Percentiles rank a stretch among this genome's conserved stretches.
Conservation (phyloP, 192 early-diverging fungal genomes). For the Backusella morwellensis region DNA sequence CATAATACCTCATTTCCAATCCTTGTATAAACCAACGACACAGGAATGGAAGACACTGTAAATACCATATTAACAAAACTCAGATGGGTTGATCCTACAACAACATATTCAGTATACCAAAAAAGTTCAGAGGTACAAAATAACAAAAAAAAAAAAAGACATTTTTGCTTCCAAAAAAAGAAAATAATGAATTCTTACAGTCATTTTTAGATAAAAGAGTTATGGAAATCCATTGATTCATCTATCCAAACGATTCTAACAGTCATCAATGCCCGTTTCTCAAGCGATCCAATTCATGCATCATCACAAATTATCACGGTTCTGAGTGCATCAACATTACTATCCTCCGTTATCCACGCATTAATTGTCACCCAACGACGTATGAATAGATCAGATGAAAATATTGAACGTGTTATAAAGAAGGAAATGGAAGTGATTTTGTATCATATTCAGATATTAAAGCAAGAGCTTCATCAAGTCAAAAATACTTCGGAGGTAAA, state of each 20-base stretch:
- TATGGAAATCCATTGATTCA: conserved; percentile 13
- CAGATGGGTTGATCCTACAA: neutral
- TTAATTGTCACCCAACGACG: conserved; percentile 1
- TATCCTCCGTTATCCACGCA: conserved; percentile 9
- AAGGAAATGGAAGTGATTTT: neutral
- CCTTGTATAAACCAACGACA: too few relatives aligned
- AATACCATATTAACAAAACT: conserved; percentile 4
- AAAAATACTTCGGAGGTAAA: neutral
- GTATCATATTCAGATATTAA: conserved; percentile 13
- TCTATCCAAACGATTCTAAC: conserved; percentile 9
- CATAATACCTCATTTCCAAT: too few relatives aligned
- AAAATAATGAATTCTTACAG: neutral
- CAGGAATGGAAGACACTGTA: conserved; percentile 3
- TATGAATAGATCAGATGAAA: neutral
- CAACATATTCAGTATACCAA: conserved; percentile 4
- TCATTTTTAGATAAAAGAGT: conserved; percentile 1
- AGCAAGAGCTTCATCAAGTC: neutral
- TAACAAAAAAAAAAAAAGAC: neutral
- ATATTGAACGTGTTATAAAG: conserved; percentile 6
- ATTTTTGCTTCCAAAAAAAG: neutral
- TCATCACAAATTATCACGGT: conserved; percentile 6
- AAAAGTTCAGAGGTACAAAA: neutral
- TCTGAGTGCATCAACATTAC: conserved; percentile 12
- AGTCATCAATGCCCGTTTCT: neutral
- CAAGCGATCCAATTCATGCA: neutral